Evolutionary conservation across 2,329 filamentous ascomycete genomes (phyloP).

Genomic region (Neonectria punicea): DNA sequence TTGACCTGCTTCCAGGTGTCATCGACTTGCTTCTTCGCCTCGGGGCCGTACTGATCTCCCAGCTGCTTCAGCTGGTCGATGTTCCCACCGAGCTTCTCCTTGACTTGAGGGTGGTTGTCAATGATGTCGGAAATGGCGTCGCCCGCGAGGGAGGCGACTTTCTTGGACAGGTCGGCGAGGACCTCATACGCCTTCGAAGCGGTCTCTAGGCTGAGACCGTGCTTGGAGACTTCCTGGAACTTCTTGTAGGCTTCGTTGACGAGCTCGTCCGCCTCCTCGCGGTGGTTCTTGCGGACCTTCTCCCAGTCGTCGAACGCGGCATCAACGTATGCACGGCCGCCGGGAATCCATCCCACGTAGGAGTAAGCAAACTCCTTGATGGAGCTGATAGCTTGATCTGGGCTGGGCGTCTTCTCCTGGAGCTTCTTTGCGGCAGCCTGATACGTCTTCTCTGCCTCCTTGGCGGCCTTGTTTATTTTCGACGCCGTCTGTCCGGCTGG

Average conservation of each 20-base stretch:
- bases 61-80: constrained; percentile 76
- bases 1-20: constrained; percentile 75
- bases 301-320: constrained; percentile 77
- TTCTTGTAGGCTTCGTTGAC: constrained; percentile 74
- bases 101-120: constrained; percentile 78
- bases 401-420: constrained; percentile 69
- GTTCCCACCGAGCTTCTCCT: constrained; percentile 76
- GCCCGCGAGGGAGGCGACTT: constrained; percentile 69
- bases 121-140: constrained; percentile 73
- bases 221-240: constrained; percentile 69
- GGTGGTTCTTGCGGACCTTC: constrained; percentile 72
- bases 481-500: constrained; percentile 54
- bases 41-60: constrained; percentile 76
- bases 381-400: constrained; percentile 73
- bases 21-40: constrained; percentile 80
- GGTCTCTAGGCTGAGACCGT: constrained; percentile 70
- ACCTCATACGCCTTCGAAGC: constrained; percentile 70
- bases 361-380: constrained; percentile 73
- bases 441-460: constrained; percentile 70
- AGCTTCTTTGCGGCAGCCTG: constrained; percentile 68
- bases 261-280: constrained; percentile 75
- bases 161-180: constrained; percentile 68
- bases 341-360: constrained; percentile 78
- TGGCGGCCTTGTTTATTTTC: constrained; percentile 58
- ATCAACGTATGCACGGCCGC: constrained; percentile 75